Evolutionary conservation across 768 basidiomycete genomes (phyloP), one percentile per base, ranked within the genome.

Genomic region (Hortiboletus flavorubellus): DNA sequence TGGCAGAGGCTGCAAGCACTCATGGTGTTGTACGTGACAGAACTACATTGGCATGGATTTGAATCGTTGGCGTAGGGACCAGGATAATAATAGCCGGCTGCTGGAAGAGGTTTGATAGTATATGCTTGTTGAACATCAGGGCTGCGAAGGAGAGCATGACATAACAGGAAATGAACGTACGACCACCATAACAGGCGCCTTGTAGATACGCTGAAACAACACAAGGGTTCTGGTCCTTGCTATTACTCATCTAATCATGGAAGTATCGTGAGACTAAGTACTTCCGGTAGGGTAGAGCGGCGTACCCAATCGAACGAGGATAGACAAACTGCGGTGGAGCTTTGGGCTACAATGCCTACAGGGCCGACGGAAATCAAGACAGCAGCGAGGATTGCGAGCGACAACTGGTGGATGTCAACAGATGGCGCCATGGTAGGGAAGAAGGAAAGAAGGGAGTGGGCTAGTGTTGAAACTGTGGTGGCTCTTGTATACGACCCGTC

Each of bases 1-100:
- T 86, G 84, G 63, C 84, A 86, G 35, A 75, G 64, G 23, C 76
- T 80, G 66, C 84, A 86, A 12, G 84, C 84, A 53, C 77, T 80
- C 58, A 85, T 72, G 26, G 81, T 56, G 11, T 77, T 79, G 59
- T 85, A 86, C 5, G 76, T 75, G 30, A 84, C 78, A 8, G 81
- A 76, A 62, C 74, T 85, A 61, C 84, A 85, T 59, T 78, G 74
- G 55, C 84, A 85, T 5, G 63, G 40, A 46, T 73, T 66, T 53
- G 53, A 15, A 31, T 67, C 37, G 46, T 50, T 39, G 23, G 18
- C 47, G 54, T 66, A 70, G 67, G 83, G 63, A 65, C 72, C 59
- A 54, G 60, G 55, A 68, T 68, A 69, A 40, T 63, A 60, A 34
- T 29, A 72, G 34, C 52, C 59, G 0, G 21, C 5, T 4, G 79